Conservation (phyloP, 2,329 filamentous ascomycete genomes). For the Paracamarosporium sp. region DNA sequence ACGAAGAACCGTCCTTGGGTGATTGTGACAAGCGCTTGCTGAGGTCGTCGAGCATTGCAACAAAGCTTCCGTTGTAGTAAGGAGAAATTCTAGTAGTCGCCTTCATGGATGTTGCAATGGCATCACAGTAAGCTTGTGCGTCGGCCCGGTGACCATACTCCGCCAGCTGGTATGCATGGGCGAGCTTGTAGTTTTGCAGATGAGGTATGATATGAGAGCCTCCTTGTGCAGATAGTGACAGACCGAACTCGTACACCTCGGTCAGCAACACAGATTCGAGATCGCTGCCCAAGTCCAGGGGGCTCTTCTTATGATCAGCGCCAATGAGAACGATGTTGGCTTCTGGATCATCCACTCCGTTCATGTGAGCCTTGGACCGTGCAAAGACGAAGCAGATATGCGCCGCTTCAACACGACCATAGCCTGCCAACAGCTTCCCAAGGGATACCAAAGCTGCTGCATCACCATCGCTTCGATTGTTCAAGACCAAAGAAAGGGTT, state of each 20-base stretch:
- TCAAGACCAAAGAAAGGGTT: slow-evolving; percentile 82
- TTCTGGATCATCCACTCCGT: slow-evolving; percentile 81
- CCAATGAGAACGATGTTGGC: slow-evolving; percentile 84
- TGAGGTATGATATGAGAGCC: slow-evolving; percentile 73
- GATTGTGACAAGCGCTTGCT: slow-evolving; percentile 83
- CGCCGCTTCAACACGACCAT: slow-evolving; percentile 87
- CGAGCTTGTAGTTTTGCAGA: slow-evolving; percentile 87
- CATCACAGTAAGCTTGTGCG: slow-evolving; percentile 90
- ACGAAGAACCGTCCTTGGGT: slow-evolving; percentile 79
- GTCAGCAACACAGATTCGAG: slow-evolving; percentile 90
- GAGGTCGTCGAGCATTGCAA: slow-evolving; percentile 81
- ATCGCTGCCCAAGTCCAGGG: slow-evolving; percentile 77
- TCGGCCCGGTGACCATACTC: slow-evolving; percentile 83
- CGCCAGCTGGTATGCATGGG: slow-evolving; percentile 83
- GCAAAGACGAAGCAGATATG: slow-evolving; percentile 95
- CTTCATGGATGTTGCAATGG: slow-evolving; percentile 76
- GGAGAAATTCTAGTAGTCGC: slow-evolving; percentile 83
- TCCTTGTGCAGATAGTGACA: slow-evolving; percentile 68
- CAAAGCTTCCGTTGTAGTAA: slow-evolving; percentile 81
- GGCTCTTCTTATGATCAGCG: slow-evolving; percentile 76
- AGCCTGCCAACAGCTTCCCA: slow-evolving; percentile 81
- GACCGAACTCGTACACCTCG: slow-evolving; percentile 91
- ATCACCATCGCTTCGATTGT: slow-evolving; percentile 86
- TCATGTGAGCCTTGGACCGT: slow-evolving; percentile 72
- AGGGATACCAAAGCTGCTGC: slow-evolving; percentile 78